Conservation (phyloP, 495 filamentous ascomycete genomes). For the Tuber brumale region DNA sequence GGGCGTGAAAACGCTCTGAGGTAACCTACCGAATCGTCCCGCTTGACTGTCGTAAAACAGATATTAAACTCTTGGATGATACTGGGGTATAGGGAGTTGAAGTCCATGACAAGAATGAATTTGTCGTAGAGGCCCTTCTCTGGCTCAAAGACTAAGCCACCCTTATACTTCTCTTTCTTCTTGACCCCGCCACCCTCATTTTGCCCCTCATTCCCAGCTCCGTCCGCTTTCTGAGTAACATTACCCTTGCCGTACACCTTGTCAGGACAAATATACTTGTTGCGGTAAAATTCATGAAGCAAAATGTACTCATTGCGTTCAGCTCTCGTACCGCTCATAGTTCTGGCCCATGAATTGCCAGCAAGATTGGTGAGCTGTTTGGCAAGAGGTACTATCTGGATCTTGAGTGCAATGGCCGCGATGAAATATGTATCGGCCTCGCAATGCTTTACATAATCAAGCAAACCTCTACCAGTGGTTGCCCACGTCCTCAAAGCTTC, state of each 20-base stretch:
- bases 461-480: slow-evolving; percentile 69
- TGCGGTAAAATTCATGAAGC: slow-evolving; percentile 88
- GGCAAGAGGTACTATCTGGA: slow-evolving; percentile 87
- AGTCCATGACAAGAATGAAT: slow-evolving; percentile 97
- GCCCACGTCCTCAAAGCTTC: slow-evolving; percentile 83
- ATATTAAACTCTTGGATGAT: slow-evolving; percentile 99
- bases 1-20: slow-evolving; percentile 2
- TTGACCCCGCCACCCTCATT: slow-evolving; percentile 62
- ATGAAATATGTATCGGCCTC: slow-evolving; percentile 95
- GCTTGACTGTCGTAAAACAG: slow-evolving; percentile 94
- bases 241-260: slow-evolving; percentile 64
- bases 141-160: slow-evolving; percentile 94
- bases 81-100: slow-evolving; percentile 96
- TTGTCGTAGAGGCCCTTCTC: slow-evolving; percentile 96
- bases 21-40: slow-evolving; percentile 53
- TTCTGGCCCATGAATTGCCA: slow-evolving; percentile 97
- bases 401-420: slow-evolving; percentile 73
- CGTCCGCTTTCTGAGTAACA: slow-evolving; percentile 50
- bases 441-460: slow-evolving; percentile 88
- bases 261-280: slow-evolving; percentile 96
- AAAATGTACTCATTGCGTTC: slow-evolving; percentile 99
- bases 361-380: slow-evolving; percentile 95
- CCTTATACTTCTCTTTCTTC: slow-evolving; percentile 99
- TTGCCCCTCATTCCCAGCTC: slow-evolving; percentile 52
- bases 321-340: slow-evolving; percentile 86